Conservation (phyloP, 129 eudicot genomes). For the Escallonia rubra region DNA sequence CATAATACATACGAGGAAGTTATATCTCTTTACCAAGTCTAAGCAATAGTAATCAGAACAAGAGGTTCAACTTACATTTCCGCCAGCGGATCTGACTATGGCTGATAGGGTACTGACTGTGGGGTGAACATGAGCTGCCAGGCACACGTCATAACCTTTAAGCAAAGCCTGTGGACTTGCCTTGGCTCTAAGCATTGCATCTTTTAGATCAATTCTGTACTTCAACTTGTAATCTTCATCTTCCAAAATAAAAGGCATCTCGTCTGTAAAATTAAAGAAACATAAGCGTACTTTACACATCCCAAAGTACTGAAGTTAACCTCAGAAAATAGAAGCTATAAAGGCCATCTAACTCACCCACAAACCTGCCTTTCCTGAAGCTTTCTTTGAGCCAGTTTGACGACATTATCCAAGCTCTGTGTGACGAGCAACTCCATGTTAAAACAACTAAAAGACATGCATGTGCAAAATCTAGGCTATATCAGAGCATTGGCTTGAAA, state of each 20-base stretch:
- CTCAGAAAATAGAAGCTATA: background rate
- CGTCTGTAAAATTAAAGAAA: slow-evolving; percentile 44
- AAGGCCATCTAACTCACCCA: slow-evolving; percentile 42
- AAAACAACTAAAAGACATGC: background rate
- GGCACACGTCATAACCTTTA: slow-evolving; percentile 63
- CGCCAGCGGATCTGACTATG: slow-evolving; percentile 79
- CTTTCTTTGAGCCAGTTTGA: slow-evolving; percentile 87
- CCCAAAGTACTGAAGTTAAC: background rate
- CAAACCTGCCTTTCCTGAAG: slow-evolving; percentile 62
- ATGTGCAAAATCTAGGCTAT: background rate
- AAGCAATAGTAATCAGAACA: background rate
- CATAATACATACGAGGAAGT: too few relatives aligned
- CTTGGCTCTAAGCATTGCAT: slow-evolving; percentile 57
- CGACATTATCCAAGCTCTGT: slow-evolving; percentile 87
- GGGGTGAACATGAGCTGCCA: slow-evolving; percentile 71
- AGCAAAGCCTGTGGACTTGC: slow-evolving; percentile 52
- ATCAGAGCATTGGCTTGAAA: background rate
- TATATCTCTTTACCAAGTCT: too few relatives aligned
- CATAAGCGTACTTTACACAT: background rate
- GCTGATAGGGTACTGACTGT: slow-evolving; percentile 55
- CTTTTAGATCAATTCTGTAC: slow-evolving; percentile 52
- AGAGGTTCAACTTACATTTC: slow-evolving; percentile 51
- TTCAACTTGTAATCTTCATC: slow-evolving; percentile 62
- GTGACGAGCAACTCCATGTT: slow-evolving; percentile 2
- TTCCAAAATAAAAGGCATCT: slow-evolving; percentile 55